Base-by-base conservation (phyloP, 2,329 filamentous ascomycete species). In the Plenodomus lindquistii region DNA sequence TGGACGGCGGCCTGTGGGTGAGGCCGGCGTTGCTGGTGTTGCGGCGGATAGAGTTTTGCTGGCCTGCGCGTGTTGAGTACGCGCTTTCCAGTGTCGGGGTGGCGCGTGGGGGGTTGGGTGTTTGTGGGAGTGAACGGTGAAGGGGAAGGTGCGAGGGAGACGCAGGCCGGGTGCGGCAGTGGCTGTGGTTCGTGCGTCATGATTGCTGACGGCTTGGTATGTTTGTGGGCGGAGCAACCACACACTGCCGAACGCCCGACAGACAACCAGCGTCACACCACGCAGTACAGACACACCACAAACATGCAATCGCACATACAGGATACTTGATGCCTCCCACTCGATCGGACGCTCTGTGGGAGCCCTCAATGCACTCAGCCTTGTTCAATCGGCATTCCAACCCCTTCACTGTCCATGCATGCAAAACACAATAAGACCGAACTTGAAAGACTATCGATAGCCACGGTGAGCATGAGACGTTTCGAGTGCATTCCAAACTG, bases 21-120 rank as follows among this genome's bases (percentile, higher is more conserved):
- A 31, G 37, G 27, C 43, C 41, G 48, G 40, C 42, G 46, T 15
- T 31, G 27, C 27, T 31, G 27, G 4, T 31, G 11, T 13, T 8
- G 27, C 27, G 6, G 27, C 27, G 10, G 11, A 15, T 8, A 15
- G 27, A 31, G 27, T 31, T 15, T 31, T n/a, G n/a, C 27, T 15
- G 6, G 27, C 6, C 27, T 31, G 27, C 27, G 27, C 27, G 27
- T 31, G 11, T 15, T 31, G 27, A 4, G 4, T 31, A 31, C 27
- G 27, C 27, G 27, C 27, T 31, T 7, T 31, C 11, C 27, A 15
- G 27, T 31, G 27, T 31, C 27, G 27, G 27, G 6, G 27, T 31
- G 27, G 27, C 27, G 27, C 27, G 27, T 31, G 9, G 27, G 11
- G 27, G 10, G 27, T n/a, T n/a, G 27, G 27, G 27, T 31, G 27